Evolutionary conservation across 306 rosid species (phyloP), one percentile per base, ranked within the genome.

Genomic region (Lupinus albus): DNA sequence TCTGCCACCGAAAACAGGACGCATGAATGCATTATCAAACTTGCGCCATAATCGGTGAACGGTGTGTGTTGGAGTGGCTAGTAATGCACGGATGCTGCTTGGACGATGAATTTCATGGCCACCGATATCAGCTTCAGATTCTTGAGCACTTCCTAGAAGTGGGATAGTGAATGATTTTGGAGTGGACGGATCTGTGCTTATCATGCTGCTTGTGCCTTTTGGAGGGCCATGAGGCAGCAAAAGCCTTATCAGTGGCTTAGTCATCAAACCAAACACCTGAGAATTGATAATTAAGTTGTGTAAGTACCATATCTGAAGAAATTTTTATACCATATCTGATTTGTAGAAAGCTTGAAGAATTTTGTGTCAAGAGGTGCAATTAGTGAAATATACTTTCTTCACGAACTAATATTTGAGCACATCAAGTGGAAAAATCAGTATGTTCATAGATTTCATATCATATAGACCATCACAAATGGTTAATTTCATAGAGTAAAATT

Each of bases 211-310:
- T 6, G 83, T 73, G 49, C 5, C 73, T 75, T 82, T 90, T 4
- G 64, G 42, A 44, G 72, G 48, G 39, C 8, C 15, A 30, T 58
- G 78, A 17, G 97, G 97, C 62, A 84, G 78, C 79, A 94, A 80
- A 53, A 83, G 75, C 68, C 86, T 75, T 83, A 94, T 94, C 8
- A 94, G 96, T 61, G 99, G 99, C 68, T 94, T 85, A 5, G 99
- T 94, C 95, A 94, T 45, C 87, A 90, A 70, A 56, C 99, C 99
- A 67, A 90, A 94, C 60, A 94, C 94, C 99, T 94, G 84, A 84
- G 21, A 73, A 78, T 36, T 65, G 57, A 72, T 20, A 51, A 49
- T 46, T 25, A 49, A 17, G 25, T 63, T 15, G 54, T 44, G 71
- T 86, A 67, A 78, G 54, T 16, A 48, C 50, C 54, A 25, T 25